Evolutionary conservation across 192 early-diverging fungal species (phyloP), one percentile per base, ranked within the genome.

Genomic region (Rhizophagus sp.): DNA sequence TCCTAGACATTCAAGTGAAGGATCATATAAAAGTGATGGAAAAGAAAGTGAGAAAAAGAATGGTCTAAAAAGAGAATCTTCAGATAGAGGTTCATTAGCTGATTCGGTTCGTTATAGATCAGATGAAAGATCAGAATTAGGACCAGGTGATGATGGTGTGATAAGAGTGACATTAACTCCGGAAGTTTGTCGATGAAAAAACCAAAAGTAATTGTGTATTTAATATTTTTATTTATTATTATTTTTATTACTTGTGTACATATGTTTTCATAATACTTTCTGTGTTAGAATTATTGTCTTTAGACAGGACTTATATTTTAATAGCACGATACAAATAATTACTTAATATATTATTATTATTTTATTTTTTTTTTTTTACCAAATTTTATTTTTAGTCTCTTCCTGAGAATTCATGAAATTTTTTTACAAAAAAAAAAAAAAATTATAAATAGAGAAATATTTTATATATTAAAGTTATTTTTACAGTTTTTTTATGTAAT

Each of bases 141-240:
- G 63, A 47, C 65, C 25, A 41, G 62, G 30, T 41, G 75, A 65
- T 25, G 75, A 76, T 76, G 75, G 75, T 24, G 75, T 76, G 3
- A 62, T 76, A 17, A 41, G 75, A 47, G 57, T 76, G 25, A 76
- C 75, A 41, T 76, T 76, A 64, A 76, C 75, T 22, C 75, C 75
- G 12, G 62, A 30, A 36, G 75, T 76, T 41, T 76, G 75, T 76
- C 75, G 75, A 65, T 76, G 47, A 76, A 44, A 7, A 67, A 25
- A 33, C 17, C 33, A 34, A 25, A 25, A 67, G 65, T 33, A 33
- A 67, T 67, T 22, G 65, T 30, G 52, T 57, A 57, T 22, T 41
- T 57, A 22, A 22, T 57, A 57, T 52, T 52, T 52, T 52, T 57
- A 57, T 57, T 57, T 57, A 19, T 19, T 4, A 22, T 57, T 52